Evolutionary conservation across 31 red algal genomes (phyloP).

Genomic region (Odonthalia washingtoniensis): DNA sequence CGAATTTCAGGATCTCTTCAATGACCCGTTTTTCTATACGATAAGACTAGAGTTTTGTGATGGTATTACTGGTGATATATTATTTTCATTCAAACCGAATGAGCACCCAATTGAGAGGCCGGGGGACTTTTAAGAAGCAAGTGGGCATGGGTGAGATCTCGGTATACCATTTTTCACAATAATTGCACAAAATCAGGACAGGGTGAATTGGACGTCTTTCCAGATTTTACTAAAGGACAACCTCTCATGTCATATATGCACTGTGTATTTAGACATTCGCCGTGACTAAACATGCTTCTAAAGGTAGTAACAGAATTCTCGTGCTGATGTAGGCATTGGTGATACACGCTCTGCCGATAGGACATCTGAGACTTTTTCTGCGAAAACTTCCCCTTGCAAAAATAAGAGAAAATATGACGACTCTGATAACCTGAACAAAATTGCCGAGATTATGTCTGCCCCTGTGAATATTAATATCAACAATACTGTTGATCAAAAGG

Average conservation of each 20-base stretch:
- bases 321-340: background rate
- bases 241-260: constrained; percentile 46
- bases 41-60: constrained; percentile 22
- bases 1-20: constrained; percentile 38
- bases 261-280: constrained; percentile 37
- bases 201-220: constrained; percentile 22
- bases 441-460: background rate
- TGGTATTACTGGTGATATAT: constrained; percentile 39
- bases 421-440: background rate
- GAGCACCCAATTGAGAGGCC: background rate
- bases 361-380: background rate
- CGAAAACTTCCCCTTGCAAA: background rate
- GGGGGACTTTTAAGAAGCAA: constrained; percentile 26
- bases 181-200: constrained; percentile 39
- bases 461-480: background rate
- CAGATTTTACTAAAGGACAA: constrained; percentile 27
- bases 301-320: background rate
- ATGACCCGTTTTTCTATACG: constrained; percentile 9
- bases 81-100: background rate
- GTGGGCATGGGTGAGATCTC: constrained; percentile 36
- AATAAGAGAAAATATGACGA: background rate
- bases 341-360: background rate
- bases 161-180: constrained; percentile 27
- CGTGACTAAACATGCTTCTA: constrained; percentile 19
- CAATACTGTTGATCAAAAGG: background rate